Conservation (phyloP, 176 grass and related monocot genomes). For the Bromus sterilis region DNA sequence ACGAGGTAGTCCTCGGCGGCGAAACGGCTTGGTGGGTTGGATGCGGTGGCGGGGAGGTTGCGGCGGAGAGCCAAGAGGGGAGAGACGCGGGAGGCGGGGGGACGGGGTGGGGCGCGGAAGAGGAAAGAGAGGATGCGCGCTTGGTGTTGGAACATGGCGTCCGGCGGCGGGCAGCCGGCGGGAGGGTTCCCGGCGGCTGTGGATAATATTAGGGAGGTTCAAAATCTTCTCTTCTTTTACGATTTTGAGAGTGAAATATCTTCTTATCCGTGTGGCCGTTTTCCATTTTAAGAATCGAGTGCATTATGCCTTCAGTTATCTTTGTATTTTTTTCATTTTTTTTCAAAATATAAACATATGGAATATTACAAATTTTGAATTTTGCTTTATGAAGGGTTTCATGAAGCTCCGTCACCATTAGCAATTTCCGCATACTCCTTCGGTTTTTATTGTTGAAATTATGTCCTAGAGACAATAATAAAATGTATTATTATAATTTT, state of each 20-base stretch:
- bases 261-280: no score
- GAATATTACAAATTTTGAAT: no score
- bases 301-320: no score
- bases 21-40: not conserved
- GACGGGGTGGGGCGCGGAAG: not conserved
- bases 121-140: not conserved
- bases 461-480: no score
- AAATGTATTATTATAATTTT: no score
- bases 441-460: no score
- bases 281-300: no score
- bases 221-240: not conserved
- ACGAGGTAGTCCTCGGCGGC: slow-evolving; percentile 32
- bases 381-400: no score
- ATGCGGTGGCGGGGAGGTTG: not conserved
- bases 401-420: no score
- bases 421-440: no score
- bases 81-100: not conserved
- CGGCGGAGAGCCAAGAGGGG: not conserved
- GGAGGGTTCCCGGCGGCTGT: not conserved
- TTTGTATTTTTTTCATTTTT: no score
- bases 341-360: no score
- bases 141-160: not conserved
- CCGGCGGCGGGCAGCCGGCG: not conserved
- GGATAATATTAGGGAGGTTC: not conserved
- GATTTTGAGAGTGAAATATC: not conserved